Percentiles rank a stretch among this genome's conserved stretches.
Evolutionary conservation across 495 filamentous ascomycete species (phyloP).

Genomic region (Bombardia bombarda): DNA sequence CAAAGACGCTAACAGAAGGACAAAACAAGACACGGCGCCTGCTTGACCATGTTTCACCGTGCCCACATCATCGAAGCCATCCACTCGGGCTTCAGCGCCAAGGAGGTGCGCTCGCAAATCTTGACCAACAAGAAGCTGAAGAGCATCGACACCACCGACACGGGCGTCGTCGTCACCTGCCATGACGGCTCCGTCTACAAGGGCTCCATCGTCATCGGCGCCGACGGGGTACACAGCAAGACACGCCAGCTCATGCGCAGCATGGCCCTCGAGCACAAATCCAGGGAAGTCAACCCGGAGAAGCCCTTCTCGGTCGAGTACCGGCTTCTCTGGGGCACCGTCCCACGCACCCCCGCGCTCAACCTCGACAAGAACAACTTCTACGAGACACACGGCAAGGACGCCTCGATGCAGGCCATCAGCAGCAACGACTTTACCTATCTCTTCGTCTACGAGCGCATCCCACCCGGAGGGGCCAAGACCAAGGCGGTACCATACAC

Average conservation of each 20-base stretch:
- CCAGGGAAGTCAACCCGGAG: slow-evolving; percentile 12
- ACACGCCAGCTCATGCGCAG: slow-evolving; percentile 34
- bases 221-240: slow-evolving; percentile 41
- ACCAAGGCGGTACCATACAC: slow-evolving; percentile 23
- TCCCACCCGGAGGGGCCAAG: slow-evolving; percentile 29
- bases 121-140: slow-evolving; percentile 23
- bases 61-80: slow-evolving; percentile 26
- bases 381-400: slow-evolving; percentile 11
- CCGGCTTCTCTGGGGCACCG: slow-evolving; percentile 20
- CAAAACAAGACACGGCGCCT: not conserved
- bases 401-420: not conserved
- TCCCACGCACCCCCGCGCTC: slow-evolving; percentile 9
- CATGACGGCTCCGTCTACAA: slow-evolving; percentile 28
- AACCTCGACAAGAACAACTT: not conserved
- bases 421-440: slow-evolving; percentile 17
- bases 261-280: slow-evolving; percentile 14
- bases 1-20: not conserved
- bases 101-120: slow-evolving; percentile 22
- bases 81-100: slow-evolving; percentile 18
- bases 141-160: slow-evolving; percentile 11
- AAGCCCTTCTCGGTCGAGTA: slow-evolving; percentile 20
- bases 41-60: slow-evolving; percentile 28
- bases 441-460: slow-evolving; percentile 30
- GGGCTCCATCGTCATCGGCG: slow-evolving; percentile 44
- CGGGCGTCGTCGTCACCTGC: slow-evolving; percentile 21